Conservation (phyloP, 148 eudicot genomes). For the Dysphania ambrosioides region DNA sequence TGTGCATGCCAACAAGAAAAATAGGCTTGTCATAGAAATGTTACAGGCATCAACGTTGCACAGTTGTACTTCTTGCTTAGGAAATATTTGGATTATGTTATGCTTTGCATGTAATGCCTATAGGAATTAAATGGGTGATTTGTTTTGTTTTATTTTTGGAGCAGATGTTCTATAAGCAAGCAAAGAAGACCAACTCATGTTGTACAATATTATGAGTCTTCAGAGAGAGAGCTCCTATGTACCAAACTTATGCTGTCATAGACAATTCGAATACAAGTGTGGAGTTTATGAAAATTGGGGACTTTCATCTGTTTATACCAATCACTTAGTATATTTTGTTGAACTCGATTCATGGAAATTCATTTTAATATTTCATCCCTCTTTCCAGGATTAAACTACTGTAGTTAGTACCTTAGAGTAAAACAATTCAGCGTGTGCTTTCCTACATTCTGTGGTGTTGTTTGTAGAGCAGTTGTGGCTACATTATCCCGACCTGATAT, state of each 20-base stretch:
- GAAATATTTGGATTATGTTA: neutral
- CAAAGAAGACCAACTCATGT: slow-evolving; percentile 82
- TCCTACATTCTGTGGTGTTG: neutral
- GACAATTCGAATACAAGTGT: neutral
- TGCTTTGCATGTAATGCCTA: neutral
- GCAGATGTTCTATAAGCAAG: slow-evolving; percentile 98
- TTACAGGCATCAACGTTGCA: neutral
- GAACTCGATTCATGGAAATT: neutral
- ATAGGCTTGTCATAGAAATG: neutral
- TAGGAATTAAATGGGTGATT: too few relatives aligned
- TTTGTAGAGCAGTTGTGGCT: slow-evolving; percentile 1
- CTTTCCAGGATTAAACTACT: neutral
- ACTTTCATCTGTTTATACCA: slow-evolving; percentile 12
- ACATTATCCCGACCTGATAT: neutral
- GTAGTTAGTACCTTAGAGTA: neutral
- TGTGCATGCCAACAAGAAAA: neutral
- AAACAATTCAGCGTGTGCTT: neutral
- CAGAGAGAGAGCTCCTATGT: neutral
- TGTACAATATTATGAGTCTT: slow-evolving; percentile 59
- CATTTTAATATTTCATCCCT: neutral
- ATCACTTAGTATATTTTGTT: neutral
- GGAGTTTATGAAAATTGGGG: slow-evolving; percentile 8
- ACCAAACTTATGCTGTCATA: neutral
- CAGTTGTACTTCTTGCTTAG: neutral
- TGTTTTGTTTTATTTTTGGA: slow-evolving; percentile 12